These are phyloP conservation scores for Phymatotrichopsis omnivora DNA, from an alignment of 2,329 filamentous ascomycete genomes.

Conservation along the genomic window DNA sequence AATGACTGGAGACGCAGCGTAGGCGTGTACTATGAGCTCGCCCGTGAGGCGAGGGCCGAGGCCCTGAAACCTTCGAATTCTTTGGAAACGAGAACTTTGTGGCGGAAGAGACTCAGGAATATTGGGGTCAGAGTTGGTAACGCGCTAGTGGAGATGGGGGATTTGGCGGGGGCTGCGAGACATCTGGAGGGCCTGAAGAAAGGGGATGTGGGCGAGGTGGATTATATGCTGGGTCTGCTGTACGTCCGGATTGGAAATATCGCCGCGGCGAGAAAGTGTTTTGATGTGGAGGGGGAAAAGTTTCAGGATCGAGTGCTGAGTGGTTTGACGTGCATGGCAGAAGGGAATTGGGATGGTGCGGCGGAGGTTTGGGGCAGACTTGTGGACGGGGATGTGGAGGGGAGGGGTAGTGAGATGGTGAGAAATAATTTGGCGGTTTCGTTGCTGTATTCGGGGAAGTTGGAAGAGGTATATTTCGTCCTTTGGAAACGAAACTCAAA, in stretches of 20 bases:
- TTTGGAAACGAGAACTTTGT: conserved; percentile 51
- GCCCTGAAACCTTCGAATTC: conserved; percentile 40
- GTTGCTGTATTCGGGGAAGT: conserved; percentile 66
- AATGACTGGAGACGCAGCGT: conserved; percentile 74
- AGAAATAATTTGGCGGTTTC: conserved; percentile 76
- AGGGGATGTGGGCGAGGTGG: conserved; percentile 28
- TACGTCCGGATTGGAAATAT: conserved; percentile 72
- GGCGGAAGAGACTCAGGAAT: conserved; percentile 63
- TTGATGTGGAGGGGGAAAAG: conserved; percentile 36
- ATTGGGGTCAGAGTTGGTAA: conserved; percentile 58
- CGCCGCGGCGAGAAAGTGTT: conserved; percentile 50
- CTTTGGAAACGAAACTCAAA: conserved; percentile 1
- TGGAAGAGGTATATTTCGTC: conserved; percentile 51
- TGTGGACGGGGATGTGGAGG: conserved; percentile 39
- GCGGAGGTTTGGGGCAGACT: conserved; percentile 50
- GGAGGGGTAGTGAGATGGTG: conserved; percentile 67
- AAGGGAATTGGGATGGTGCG: conserved; percentile 60
- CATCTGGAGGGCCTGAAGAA: conserved; percentile 54
- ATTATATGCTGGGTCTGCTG: conserved; percentile 44
- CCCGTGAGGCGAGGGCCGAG: conserved; percentile 59
- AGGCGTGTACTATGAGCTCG: conserved; percentile 84
- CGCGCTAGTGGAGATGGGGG: conserved; percentile 74
- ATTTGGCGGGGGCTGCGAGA: conserved; percentile 65
- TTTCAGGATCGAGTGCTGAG: conserved; percentile 47
- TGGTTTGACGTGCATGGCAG: conserved; percentile 67